Percentiles rank a stretch among this genome's conserved stretches.
phyloP scores from a whole-genome alignment of 2,329 filamentous ascomycete species.

The Alternaria sp. region DNA sequence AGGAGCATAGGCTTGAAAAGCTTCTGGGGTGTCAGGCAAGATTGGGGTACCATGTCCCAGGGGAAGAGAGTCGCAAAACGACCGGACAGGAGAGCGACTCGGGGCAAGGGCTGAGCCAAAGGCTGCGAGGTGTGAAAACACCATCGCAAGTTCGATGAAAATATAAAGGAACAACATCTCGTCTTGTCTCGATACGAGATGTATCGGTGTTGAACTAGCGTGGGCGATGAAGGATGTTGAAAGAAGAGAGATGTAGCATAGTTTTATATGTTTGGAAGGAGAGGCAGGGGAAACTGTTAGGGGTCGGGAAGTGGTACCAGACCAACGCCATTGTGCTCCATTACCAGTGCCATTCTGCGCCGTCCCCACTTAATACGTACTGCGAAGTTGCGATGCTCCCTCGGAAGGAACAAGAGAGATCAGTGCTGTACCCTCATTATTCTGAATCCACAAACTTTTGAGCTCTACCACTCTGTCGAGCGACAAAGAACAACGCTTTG shows the following conservation, averaged over 20 bases:
- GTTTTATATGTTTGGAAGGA: neutral
- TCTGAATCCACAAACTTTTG: neutral
- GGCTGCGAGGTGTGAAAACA: neutral
- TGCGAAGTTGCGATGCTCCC: neutral
- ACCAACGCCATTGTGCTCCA: neutral
- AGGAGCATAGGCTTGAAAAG: conserved; percentile 17
- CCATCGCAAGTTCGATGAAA: neutral
- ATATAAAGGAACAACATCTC: neutral
- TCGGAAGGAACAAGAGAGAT: neutral
- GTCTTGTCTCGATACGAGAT: neutral
- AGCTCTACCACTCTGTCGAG: neutral
- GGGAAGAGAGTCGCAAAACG: neutral
- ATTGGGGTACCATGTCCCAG: conserved; percentile 8
- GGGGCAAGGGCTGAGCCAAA: neutral
- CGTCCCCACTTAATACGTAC: neutral
- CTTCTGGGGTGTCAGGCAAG: conserved; percentile 20
- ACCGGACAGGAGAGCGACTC: neutral
- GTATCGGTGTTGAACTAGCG: neutral
- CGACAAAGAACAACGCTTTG: neutral
- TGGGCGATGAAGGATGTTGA: neutral
- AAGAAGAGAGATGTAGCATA: neutral
- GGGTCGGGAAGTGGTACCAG: neutral
- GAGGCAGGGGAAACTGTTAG: neutral
- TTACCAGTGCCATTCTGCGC: neutral
- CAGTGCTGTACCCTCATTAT: neutral